Evolutionary conservation across 2,329 filamentous ascomycete species (phyloP).

Genomic region (Orbilia blumenaviensis): DNA sequence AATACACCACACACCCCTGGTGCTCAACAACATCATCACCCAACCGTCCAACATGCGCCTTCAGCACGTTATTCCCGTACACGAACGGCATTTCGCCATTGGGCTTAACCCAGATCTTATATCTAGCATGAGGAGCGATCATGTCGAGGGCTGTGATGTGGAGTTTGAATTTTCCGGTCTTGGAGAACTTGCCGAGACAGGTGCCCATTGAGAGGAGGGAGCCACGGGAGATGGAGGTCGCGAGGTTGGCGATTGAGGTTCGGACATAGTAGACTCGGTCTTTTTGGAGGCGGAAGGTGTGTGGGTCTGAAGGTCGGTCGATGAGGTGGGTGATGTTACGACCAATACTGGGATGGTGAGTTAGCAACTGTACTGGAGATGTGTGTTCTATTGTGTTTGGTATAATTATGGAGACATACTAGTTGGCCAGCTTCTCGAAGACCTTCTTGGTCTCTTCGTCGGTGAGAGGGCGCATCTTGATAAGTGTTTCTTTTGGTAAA

Average conservation of each 20-base stretch:
- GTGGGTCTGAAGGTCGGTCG: constrained; percentile 75
- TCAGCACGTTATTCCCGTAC: constrained; percentile 89
- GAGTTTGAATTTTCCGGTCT: constrained; percentile 92
- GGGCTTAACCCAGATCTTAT: constrained; percentile 96
- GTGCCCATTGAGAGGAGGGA: constrained; percentile 87
- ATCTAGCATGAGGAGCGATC: constrained; percentile 87
- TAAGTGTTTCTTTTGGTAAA: constrained; percentile 3
- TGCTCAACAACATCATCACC: constrained; percentile 93
- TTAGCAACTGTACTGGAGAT: constrained; percentile 54
- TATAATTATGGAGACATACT: constrained; percentile 77
- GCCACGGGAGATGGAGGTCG: constrained; percentile 82
- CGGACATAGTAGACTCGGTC: constrained; percentile 91
- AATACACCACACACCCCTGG: constrained; percentile 86
- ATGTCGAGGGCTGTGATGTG: constrained; percentile 92
- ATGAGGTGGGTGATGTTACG: constrained; percentile 73
- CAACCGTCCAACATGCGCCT: constrained; percentile 83
- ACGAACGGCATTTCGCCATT: constrained; percentile 98
- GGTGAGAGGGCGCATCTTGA: constrained; percentile 80
- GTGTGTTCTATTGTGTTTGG: constrained; percentile 65
- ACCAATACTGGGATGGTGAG: constrained; percentile 60
- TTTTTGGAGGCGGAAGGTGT: constrained; percentile 85
- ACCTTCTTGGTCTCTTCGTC: constrained; percentile 73
- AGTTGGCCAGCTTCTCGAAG: constrained; percentile 92
- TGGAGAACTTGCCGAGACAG: constrained; percentile 94
- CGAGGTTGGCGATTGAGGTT: constrained; percentile 87